These are phyloP conservation scores for Ceratonia siliqua DNA, from an alignment of 306 rosid species.

Conservation along the genomic window DNA sequence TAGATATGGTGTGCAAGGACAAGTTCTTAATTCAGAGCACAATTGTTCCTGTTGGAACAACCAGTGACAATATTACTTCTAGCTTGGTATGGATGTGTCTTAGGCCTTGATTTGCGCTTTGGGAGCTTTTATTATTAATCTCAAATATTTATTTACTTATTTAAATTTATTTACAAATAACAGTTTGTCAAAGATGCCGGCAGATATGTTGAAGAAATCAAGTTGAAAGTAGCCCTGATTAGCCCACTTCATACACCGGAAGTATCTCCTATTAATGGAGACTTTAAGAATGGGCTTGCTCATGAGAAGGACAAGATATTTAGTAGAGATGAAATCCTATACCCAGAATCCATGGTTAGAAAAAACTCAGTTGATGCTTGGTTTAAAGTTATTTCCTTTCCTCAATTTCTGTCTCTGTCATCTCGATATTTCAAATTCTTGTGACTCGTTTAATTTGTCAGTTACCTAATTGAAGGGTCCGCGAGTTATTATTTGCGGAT, in stretches of 20 bases:
- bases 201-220: slow-evolving; percentile 72
- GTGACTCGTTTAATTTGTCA: slow-evolving; percentile 27
- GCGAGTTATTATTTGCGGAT: slow-evolving; percentile 11
- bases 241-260: slow-evolving; percentile 60
- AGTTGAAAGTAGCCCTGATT: slow-evolving; percentile 70
- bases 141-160: slow-evolving; percentile 25
- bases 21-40: slow-evolving; percentile 92
- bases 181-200: slow-evolving; percentile 78
- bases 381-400: slow-evolving; percentile 31
- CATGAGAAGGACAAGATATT: slow-evolving; percentile 44
- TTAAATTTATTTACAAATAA: slow-evolving; percentile 20
- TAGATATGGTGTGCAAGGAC: slow-evolving; percentile 78
- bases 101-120: slow-evolving; percentile 8
- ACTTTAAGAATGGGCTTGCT: slow-evolving; percentile 44
- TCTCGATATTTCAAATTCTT: slow-evolving; percentile 33
- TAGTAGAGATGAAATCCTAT: slow-evolving; percentile 41
- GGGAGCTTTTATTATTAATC: slow-evolving; percentile 27
- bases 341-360: slow-evolving; percentile 53
- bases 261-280: slow-evolving; percentile 58
- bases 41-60: slow-evolving; percentile 59
- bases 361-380: slow-evolving; percentile 31
- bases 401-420: slow-evolving; percentile 21
- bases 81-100: slow-evolving; percentile 62
- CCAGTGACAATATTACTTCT: slow-evolving; percentile 66
- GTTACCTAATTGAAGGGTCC: slow-evolving; percentile 20